phyloP scores from a whole-genome alignment of 768 basidiomycete genomes.

The Neoboletus brunneissimus region DNA sequence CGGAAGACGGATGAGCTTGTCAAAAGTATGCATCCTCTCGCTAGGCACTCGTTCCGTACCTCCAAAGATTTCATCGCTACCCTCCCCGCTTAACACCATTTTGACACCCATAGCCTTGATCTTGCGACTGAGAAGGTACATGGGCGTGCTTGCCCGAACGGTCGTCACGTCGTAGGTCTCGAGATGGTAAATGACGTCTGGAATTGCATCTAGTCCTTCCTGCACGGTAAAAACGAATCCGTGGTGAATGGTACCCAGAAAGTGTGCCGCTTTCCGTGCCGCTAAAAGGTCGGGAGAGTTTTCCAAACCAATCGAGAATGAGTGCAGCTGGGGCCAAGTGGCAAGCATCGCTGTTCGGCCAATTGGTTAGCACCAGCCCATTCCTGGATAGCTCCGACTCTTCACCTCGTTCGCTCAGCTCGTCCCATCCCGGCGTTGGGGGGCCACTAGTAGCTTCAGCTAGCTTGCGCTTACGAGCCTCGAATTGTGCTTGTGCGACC shows the following conservation, averaged over 20 bases:
- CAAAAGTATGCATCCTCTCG: neutral
- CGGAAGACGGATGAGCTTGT: slow-evolving; percentile 4
- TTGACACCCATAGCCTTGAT: slow-evolving; percentile 99
- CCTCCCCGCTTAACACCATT: slow-evolving; percentile 98
- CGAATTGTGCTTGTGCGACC: slow-evolving; percentile 74
- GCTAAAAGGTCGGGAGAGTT: slow-evolving; percentile 94
- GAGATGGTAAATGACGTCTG: slow-evolving; percentile 96
- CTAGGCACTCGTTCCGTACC: slow-evolving; percentile 45
- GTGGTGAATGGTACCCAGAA: slow-evolving; percentile 92
- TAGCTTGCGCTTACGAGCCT: slow-evolving; percentile 61
- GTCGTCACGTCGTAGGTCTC: slow-evolving; percentile 99
- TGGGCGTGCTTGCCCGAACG: slow-evolving; percentile 94
- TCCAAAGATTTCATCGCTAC: slow-evolving; percentile 96
- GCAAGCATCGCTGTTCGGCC: slow-evolving; percentile 59
- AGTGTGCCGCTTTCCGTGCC: slow-evolving; percentile 89
- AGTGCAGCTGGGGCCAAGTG: slow-evolving; percentile 95
- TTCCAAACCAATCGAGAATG: slow-evolving; percentile 94
- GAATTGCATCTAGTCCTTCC: slow-evolving; percentile 95
- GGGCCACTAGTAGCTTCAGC: slow-evolving; percentile 55
- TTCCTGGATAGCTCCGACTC: slow-evolving; percentile 4
- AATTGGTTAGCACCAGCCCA: slow-evolving; percentile 1
- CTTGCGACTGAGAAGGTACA: slow-evolving; percentile 97
- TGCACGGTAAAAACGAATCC: slow-evolving; percentile 98
- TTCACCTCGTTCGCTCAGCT: slow-evolving; percentile 54
- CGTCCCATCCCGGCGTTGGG: slow-evolving; percentile 46